Evolutionary conservation across 441 rosid genomes (phyloP).

Genomic region (Caryocar brasiliense): DNA sequence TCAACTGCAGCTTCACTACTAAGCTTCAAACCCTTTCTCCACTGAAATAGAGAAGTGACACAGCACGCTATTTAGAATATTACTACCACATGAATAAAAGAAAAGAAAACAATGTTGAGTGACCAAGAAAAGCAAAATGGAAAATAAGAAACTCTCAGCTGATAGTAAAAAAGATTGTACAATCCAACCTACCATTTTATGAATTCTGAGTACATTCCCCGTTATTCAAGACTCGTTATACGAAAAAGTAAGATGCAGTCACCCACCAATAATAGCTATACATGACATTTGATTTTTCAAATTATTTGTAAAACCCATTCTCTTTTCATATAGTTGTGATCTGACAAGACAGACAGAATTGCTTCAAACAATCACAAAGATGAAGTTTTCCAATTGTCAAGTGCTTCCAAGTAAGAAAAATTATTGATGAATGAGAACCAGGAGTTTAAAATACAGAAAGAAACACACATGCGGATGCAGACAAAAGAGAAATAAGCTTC

Average conservation of each 20-base stretch:
- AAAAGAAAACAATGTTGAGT: too few relatives aligned
- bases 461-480: too few relatives aligned
- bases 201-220: neutral
- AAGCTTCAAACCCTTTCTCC: slow-evolving; percentile 98
- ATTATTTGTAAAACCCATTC: neutral
- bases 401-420: too few relatives aligned
- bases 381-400: too few relatives aligned
- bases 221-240: neutral
- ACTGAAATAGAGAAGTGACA: slow-evolving; percentile 39
- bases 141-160: neutral
- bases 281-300: too few relatives aligned
- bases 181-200: neutral
- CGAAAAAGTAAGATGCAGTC: neutral
- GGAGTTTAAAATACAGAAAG: too few relatives aligned
- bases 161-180: neutral
- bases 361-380: too few relatives aligned
- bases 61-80: neutral
- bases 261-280: too few relatives aligned
- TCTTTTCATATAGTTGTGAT: neutral
- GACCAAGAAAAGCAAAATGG: neutral
- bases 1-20: slow-evolving; percentile 95
- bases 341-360: neutral
- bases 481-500: too few relatives aligned
- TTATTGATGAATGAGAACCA: too few relatives aligned
- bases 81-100: neutral